These are phyloP conservation scores for Botrytis galanthina DNA, from an alignment of 2,329 filamentous ascomycete species.

Conservation along the genomic window DNA sequence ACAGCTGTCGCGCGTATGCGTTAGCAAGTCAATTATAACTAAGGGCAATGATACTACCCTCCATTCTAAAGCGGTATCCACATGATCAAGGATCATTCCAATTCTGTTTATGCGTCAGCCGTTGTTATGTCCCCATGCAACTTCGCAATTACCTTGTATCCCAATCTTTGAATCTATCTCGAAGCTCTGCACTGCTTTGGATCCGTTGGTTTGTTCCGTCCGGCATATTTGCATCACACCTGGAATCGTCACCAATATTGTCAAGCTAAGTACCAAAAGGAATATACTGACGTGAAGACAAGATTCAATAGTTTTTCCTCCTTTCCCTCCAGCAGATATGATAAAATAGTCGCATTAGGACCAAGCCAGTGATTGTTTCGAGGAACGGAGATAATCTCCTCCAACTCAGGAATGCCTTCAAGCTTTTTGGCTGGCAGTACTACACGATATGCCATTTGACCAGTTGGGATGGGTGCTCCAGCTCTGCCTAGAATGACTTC, in stretches of 20 bases:
- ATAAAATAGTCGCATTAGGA: constrained; percentile 28
- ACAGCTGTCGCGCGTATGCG: background rate
- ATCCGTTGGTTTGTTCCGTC: background rate
- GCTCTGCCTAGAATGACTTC: constrained; percentile 41
- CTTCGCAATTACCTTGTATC: background rate
- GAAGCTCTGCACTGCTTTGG: background rate
- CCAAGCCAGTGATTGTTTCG: constrained; percentile 47
- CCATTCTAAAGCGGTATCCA: constrained; percentile 4
- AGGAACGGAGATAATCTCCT: constrained; percentile 40
- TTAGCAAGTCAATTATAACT: background rate
- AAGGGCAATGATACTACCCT: background rate
- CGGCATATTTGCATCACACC: constrained; percentile 8
- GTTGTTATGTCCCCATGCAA: background rate
- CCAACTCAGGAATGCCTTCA: constrained; percentile 42
- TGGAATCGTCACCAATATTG: background rate
- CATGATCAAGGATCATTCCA: constrained; percentile 2
- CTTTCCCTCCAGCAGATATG: constrained; percentile 25
- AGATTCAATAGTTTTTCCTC: background rate
- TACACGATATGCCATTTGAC: constrained; percentile 47
- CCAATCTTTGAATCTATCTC: background rate
- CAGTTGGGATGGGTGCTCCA: constrained; percentile 38
- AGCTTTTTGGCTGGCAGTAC: constrained; percentile 45
- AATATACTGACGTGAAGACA: background rate
- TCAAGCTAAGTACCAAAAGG: background rate
- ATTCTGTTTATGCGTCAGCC: background rate